phyloP scores from a whole-genome alignment of 1,284 basidiomycete species.

The Malassezia equina region DNA sequence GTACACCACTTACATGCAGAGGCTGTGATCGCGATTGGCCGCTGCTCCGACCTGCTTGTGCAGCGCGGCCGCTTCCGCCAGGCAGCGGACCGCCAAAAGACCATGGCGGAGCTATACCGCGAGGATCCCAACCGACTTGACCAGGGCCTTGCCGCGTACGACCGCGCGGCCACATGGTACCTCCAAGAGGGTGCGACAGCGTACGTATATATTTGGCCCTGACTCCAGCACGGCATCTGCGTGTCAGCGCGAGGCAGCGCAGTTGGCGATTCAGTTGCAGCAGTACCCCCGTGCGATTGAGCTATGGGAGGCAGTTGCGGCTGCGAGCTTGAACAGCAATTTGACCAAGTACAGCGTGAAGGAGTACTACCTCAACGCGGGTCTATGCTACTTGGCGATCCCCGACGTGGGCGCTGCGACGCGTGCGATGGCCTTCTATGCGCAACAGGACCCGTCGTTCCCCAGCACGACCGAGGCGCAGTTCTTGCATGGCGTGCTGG shows the following conservation, averaged over 20 bases:
- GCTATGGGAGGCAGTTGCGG: slow-evolving; percentile 80
- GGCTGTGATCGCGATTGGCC: slow-evolving; percentile 76
- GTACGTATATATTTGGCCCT: slow-evolving; percentile 55
- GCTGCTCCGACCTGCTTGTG: slow-evolving; percentile 74
- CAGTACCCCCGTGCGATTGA: slow-evolving; percentile 76
- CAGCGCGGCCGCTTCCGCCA: slow-evolving; percentile 84
- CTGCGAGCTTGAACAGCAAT: slow-evolving; percentile 68
- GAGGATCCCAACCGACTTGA: slow-evolving; percentile 62
- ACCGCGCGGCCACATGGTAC: slow-evolving; percentile 94
- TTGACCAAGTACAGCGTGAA: slow-evolving; percentile 98
- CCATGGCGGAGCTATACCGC: slow-evolving; percentile 79
- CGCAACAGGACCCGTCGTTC: slow-evolving; percentile 41
- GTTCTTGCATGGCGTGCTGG: slow-evolving; percentile 41
- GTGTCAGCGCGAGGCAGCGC: slow-evolving; percentile 91
- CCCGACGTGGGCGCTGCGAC: slow-evolving; percentile 49
- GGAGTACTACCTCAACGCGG: slow-evolving; percentile 85
- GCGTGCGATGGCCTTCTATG: slow-evolving; percentile 46
- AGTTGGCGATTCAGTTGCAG: slow-evolving; percentile 79
- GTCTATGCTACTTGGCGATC: slow-evolving; percentile 80
- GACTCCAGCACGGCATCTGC: slow-evolving; percentile 65
- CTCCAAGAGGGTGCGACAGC: slow-evolving; percentile 88
- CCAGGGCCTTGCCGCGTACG: slow-evolving; percentile 79
- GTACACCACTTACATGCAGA: slow-evolving; percentile 53
- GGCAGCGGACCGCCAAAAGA: slow-evolving; percentile 84
- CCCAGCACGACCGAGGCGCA: slow-evolving; percentile 43